Evolutionary conservation across 2,329 filamentous ascomycete genomes (phyloP).

Genomic region (Claviceps monticola): DNA sequence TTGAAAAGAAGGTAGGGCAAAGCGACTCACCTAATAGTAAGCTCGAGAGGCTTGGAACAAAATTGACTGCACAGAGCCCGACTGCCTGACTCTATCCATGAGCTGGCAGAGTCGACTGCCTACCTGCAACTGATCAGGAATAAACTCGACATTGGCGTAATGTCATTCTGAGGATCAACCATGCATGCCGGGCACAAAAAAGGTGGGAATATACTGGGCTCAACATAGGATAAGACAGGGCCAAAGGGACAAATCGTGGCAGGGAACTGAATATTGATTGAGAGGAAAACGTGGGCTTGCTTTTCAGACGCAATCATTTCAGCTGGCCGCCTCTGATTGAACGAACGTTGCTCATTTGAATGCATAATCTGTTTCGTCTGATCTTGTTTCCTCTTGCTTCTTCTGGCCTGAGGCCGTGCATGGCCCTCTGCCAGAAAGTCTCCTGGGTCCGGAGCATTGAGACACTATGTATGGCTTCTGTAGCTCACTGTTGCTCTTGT

Average conservation of each 20-base stretch:
- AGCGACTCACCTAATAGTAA: not conserved
- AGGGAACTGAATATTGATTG: not conserved
- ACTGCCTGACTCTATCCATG: not conserved
- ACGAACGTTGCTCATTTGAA: too few species aligned
- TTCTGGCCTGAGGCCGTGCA: too few species aligned
- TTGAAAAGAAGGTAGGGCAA: not conserved
- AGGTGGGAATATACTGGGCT: not conserved
- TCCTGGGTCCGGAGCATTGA: too few species aligned
- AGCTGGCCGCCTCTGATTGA: too few species aligned
- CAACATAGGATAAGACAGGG: not conserved
- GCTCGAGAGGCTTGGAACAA: not conserved
- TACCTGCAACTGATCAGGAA: not conserved
- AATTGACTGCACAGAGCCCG: not conserved
- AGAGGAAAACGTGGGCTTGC: too few species aligned
- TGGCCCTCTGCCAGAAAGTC: too few species aligned
- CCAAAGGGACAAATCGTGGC: not conserved
- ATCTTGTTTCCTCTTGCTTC: too few species aligned
- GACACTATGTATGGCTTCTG: too few species aligned
- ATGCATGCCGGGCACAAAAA: not conserved
- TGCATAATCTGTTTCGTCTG: too few species aligned
- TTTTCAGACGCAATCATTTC: too few species aligned
- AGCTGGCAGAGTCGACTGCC: not conserved
- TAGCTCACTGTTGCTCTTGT: too few species aligned
- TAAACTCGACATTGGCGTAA: not conserved
- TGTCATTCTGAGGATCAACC: not conserved